Evolutionary conservation across 192 early-diverging fungal species (phyloP).

Genomic region (Thoreauomyces humboldtii): DNA sequence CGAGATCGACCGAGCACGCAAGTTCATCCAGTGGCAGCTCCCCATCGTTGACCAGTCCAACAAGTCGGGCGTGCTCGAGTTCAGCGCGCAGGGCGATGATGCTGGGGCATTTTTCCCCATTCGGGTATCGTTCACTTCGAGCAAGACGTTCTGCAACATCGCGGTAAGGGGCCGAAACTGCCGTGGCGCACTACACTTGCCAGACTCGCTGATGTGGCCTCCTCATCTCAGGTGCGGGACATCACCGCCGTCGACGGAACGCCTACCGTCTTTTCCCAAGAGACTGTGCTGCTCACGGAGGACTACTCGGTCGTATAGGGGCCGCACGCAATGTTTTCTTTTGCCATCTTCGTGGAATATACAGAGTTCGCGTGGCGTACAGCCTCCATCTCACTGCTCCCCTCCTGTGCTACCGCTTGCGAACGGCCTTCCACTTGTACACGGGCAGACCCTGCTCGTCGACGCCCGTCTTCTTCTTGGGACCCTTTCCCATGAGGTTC

Average conservation of each 20-base stretch:
- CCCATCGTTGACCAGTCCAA: slow-evolving; percentile 76
- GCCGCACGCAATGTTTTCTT: too few relatives aligned
- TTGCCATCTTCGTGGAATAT: too few relatives aligned
- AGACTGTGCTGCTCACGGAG: slow-evolving; percentile 68
- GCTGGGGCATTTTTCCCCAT: slow-evolving; percentile 86
- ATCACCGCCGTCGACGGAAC: slow-evolving; percentile 53
- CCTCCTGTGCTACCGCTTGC: slow-evolving; percentile 93
- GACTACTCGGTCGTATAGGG: slow-evolving; percentile 83
- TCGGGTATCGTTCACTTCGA: slow-evolving; percentile 69
- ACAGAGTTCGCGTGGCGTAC: too few relatives aligned
- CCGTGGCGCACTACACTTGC: too few relatives aligned
- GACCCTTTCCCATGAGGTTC: slow-evolving; percentile 77
- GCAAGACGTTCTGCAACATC: slow-evolving; percentile 72
- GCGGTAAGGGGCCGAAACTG: too few relatives aligned
- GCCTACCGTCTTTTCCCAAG: slow-evolving; percentile 69
- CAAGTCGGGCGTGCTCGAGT: slow-evolving; percentile 79
- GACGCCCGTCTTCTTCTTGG: slow-evolving; percentile 74
- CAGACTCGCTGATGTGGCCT: too few relatives aligned
- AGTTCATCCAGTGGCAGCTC: slow-evolving; percentile 82
- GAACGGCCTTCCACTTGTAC: slow-evolving; percentile 90
- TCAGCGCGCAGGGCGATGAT: slow-evolving; percentile 74
- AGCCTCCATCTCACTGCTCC: too few relatives aligned
- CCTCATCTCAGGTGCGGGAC: slow-evolving; percentile 55
- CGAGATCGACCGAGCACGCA: slow-evolving; percentile 66
- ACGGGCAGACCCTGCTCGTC: slow-evolving; percentile 77